Percentiles rank a stretch among this genome's conserved stretches.
Evolutionary conservation across 1,139 yeast species (phyloP).

Genomic region (Geotrichum europaeum): DNA sequence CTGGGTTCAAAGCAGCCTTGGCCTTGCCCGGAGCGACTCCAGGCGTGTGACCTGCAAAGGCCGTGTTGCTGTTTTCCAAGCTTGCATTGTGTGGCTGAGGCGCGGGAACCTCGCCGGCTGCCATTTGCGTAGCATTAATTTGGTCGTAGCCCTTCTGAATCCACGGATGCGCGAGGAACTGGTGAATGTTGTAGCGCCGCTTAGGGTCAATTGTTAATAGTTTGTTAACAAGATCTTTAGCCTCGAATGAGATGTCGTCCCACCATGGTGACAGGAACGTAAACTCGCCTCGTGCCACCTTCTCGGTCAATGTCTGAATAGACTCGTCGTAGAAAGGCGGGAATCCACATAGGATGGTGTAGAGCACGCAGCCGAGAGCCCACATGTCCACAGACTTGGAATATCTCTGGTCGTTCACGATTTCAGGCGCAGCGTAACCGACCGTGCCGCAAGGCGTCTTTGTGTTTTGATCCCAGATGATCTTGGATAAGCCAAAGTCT

Average conservation of each 20-base stretch:
- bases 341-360: slow-evolving; percentile 86
- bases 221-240: slow-evolving; percentile 69
- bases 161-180: slow-evolving; percentile 86
- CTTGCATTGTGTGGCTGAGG: background rate
- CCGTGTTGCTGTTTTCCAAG: slow-evolving; percentile 5
- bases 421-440: slow-evolving; percentile 93
- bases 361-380: slow-evolving; percentile 91
- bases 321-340: slow-evolving; percentile 95
- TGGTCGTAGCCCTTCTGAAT: slow-evolving; percentile 36
- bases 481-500: slow-evolving; percentile 89
- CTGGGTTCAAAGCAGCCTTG: slow-evolving; percentile 60
- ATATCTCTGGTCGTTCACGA: slow-evolving; percentile 76
- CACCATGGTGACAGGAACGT: slow-evolving; percentile 91
- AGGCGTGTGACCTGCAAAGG: slow-evolving; percentile 22
- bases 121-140: background rate
- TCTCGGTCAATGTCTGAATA: slow-evolving; percentile 69
- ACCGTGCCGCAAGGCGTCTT: slow-evolving; percentile 89
- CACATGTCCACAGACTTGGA: slow-evolving; percentile 92
- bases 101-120: background rate
- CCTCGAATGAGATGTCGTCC: slow-evolving; percentile 83
- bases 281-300: slow-evolving; percentile 78
- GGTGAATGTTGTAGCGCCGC: slow-evolving; percentile 68
- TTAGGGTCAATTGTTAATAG: slow-evolving; percentile 79
- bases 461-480: slow-evolving; percentile 60
- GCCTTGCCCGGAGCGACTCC: background rate